Conservation (phyloP, 2,329 filamentous ascomycete species). For the Pezicula carpinea region DNA sequence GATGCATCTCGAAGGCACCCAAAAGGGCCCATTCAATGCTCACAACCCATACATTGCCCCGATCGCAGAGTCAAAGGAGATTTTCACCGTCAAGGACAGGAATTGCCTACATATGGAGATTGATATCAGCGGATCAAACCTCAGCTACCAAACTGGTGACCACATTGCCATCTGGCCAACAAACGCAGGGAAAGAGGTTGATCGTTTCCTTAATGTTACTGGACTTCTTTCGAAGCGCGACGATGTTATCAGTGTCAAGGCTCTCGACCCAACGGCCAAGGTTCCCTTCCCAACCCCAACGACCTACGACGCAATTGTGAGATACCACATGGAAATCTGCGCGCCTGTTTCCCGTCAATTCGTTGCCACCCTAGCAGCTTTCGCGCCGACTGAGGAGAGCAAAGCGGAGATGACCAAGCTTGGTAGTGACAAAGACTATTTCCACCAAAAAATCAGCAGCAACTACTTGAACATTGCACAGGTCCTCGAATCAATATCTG, state of each 20-base stretch:
- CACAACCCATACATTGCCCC: conserved; percentile 97
- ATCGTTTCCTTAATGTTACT: conserved; percentile 78
- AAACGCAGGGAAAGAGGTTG: conserved; percentile 87
- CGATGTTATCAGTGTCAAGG: conserved; percentile 81
- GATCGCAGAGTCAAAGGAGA: conserved; percentile 82
- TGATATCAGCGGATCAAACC: conserved; percentile 81
- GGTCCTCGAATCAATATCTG: conserved; percentile 68
- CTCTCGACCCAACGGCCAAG: conserved; percentile 90
- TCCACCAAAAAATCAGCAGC: conserved; percentile 77
- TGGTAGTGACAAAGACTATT: conserved; percentile 91
- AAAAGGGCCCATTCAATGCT: conserved; percentile 88
- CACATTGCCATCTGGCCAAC: conserved; percentile 98
- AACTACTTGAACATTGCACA: conserved; percentile 88
- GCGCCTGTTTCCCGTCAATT: conserved; percentile 96
- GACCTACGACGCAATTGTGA: conserved; percentile 87
- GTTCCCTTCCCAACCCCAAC: conserved; percentile 97
- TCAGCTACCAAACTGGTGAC: conserved; percentile 93
- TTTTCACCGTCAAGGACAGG: conserved; percentile 84
- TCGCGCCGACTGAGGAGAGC: conserved; percentile 77
- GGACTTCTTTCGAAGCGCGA: conserved; percentile 73
- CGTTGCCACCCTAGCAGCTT: conserved; percentile 78
- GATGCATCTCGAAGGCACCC: conserved; percentile 80
- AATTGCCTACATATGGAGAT: conserved; percentile 98
- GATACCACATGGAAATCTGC: conserved; percentile 96
- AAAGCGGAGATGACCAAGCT: conserved; percentile 88